These are phyloP conservation scores for Blastobotrys robertii DNA, from an alignment of 805 yeast genomes.

Conservation along the genomic window DNA sequence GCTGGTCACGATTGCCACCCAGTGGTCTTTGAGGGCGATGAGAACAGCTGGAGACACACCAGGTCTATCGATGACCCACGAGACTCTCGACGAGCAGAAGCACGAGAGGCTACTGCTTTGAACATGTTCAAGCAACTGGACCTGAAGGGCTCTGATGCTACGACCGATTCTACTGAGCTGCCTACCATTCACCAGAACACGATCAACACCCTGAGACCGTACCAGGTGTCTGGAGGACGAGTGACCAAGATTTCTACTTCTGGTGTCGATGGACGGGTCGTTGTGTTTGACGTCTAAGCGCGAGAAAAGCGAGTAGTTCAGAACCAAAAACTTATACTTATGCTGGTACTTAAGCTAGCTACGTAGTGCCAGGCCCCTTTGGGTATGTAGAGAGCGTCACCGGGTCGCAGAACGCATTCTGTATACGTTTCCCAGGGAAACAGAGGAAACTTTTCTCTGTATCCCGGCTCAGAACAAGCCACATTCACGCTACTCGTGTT, in stretches of 20 bases:
- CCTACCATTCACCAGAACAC: constrained; percentile 88
- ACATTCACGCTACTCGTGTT: constrained; percentile 20
- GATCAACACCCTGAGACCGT: constrained; percentile 52
- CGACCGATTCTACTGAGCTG: constrained; percentile 36
- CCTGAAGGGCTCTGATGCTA: constrained; percentile 69
- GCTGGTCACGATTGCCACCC: constrained; percentile 95
- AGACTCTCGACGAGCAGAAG: constrained; percentile 31
- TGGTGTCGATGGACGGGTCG: constrained; percentile 89
- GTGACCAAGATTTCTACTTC: constrained; percentile 58
- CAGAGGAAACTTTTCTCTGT: constrained; percentile 14
- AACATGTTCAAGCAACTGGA: constrained; percentile 94
- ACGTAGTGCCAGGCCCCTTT: constrained; percentile 24
- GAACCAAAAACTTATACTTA: constrained; percentile 22
- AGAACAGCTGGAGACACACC: constrained; percentile 48
- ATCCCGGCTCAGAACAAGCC: constrained; percentile 4
- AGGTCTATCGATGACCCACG: constrained; percentile 53
- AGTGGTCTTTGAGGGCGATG: constrained; percentile 66
- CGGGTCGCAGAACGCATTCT: constrained; percentile 19
- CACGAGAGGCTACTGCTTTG: constrained; percentile 43
- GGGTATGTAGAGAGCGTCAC: constrained; percentile 21
- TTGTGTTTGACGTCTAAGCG: constrained; percentile 52
- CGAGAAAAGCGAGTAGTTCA: too few relatives aligned
- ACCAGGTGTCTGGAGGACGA: constrained; percentile 33
- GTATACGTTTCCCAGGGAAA: constrained; percentile 18
- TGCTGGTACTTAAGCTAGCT: constrained; percentile 13